Evolutionary conservation across 768 basidiomycete genomes (phyloP).

Genomic region (Daedaleopsis nitida): DNA sequence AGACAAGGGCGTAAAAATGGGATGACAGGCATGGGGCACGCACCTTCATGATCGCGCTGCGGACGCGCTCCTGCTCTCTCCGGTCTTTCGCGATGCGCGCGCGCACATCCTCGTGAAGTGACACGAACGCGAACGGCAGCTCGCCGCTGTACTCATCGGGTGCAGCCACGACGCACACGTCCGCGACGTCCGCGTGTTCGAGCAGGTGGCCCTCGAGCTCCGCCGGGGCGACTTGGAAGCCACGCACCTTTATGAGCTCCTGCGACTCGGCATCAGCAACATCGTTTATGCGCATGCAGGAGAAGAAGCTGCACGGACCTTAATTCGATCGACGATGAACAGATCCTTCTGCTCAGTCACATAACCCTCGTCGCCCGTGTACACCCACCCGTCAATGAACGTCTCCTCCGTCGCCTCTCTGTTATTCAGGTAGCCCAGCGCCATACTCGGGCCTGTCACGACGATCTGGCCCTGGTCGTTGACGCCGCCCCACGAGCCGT

Average conservation of each 20-base stretch:
- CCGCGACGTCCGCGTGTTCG: conserved; percentile 45
- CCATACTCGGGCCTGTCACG: conserved; percentile 60
- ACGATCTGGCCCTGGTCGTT: conserved; percentile 67
- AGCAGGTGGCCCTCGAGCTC: conserved; percentile 39
- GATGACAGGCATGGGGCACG: conserved; percentile 12
- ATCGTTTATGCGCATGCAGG: conserved; percentile 1
- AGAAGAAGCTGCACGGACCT: not conserved
- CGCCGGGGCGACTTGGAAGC: conserved; percentile 41
- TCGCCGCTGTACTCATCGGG: conserved; percentile 79
- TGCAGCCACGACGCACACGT: conserved; percentile 49
- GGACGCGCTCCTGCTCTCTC: conserved; percentile 39
- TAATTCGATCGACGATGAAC: conserved; percentile 25
- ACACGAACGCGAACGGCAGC: conserved; percentile 69
- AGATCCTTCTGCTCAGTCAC: conserved; percentile 21
- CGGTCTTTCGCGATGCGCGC: conserved; percentile 35
- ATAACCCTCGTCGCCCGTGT: conserved; percentile 32
- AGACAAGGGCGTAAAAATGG: not conserved
- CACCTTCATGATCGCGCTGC: conserved; percentile 57
- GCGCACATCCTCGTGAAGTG: conserved; percentile 40
- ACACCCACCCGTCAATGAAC: conserved; percentile 28
- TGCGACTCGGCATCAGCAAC: conserved; percentile 31
- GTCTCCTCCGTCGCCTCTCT: conserved; percentile 38
- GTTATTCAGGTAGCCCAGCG: conserved; percentile 56
- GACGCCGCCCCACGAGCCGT: conserved; percentile 56
- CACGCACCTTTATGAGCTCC: conserved; percentile 71